phyloP scores from a whole-genome alignment of 495 filamentous ascomycete genomes.

The Penicillium canariense region DNA sequence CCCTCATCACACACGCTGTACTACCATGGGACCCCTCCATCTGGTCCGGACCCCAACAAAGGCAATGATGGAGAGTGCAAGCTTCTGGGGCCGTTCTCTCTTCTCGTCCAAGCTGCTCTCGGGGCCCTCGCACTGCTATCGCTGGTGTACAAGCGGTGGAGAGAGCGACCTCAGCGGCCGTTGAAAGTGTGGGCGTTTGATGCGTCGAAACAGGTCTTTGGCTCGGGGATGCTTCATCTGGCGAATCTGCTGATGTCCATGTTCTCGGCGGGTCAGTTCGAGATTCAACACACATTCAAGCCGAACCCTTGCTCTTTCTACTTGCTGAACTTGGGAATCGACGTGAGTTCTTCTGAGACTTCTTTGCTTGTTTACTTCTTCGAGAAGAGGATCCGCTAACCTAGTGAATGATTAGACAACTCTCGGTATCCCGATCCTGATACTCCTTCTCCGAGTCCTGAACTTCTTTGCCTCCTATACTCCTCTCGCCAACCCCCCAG shows the following conservation, averaged over 20 bases:
- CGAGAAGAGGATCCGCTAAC: not conserved
- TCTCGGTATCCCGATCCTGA: conserved; percentile 88
- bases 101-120: conserved; percentile 86
- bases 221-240: conserved; percentile 82
- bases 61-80: conserved; percentile 68
- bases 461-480: conserved; percentile 72
- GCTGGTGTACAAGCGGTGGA: conserved; percentile 89
- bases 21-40: conserved; percentile 16
- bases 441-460: conserved; percentile 75
- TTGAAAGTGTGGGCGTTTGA: conserved; percentile 96
- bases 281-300: conserved; percentile 56
- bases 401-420: conserved; percentile 87
- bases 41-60: conserved; percentile 18
- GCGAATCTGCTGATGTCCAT: conserved; percentile 94
- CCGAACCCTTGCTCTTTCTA: conserved; percentile 98
- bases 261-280: conserved; percentile 78
- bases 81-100: conserved; percentile 80
- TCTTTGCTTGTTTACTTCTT: not conserved
- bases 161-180: conserved; percentile 86
- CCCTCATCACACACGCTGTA: conserved; percentile 13
- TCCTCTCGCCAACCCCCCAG: conserved; percentile 71
- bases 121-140: conserved; percentile 78
- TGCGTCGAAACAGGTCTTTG: conserved; percentile 95
- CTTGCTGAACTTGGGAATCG: conserved; percentile 86
- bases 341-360: conserved; percentile 61